Base-by-base conservation (phyloP, 768 basidiomycete genomes). In the Pleurotus giganteus region DNA sequence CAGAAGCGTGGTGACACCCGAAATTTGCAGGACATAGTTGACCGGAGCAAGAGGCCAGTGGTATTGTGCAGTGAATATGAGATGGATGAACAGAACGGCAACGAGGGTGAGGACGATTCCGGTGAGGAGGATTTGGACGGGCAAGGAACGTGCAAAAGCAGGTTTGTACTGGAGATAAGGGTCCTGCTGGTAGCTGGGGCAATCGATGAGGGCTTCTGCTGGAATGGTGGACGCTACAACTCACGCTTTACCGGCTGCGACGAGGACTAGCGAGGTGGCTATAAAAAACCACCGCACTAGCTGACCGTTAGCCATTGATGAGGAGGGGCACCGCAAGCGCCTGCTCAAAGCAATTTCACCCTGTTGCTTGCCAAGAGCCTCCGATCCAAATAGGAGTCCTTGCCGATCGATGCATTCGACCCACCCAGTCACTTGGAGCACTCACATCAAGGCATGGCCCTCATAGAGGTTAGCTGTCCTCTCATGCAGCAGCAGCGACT, bases 51-150 rank as follows among this genome's bases (percentile, higher is more conserved):
- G 85, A 0, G 94, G 92, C 81, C 89, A 91, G 69, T 99, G 97
- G 60, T 96, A 98, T 66, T 96, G 93, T 0, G 88, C 89, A 4
- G 97, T 98, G 73, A 99, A 97, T 36, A 94, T 69, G 60, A 99
- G 85, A 61, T 98, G 94, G 54, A 97, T 84, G 62, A 97, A 78
- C 39, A 99, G 85, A 17, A 96, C 88, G 42, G 80, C 76, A 42
- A 90, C 82, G 57, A 98, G 83, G 8, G 96, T 91, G 58, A 96
- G 73, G 4, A 92, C 83, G 58, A 97, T 81, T 43, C 93, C 93
- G 1, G 84, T 86, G 50, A 96, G 73, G 56, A 97, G 79, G 47
- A 98, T 83, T 65, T 99, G 97, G 0, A 96, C 82, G 2, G 96
- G 94, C 13, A 98, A 81, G 0, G 95, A 94, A 57, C 87, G 86